Percentiles rank a stretch among this genome's conserved stretches.
Evolutionary conservation across 345 rosid species (phyloP).

Genomic region (Linum usitatissimum): DNA sequence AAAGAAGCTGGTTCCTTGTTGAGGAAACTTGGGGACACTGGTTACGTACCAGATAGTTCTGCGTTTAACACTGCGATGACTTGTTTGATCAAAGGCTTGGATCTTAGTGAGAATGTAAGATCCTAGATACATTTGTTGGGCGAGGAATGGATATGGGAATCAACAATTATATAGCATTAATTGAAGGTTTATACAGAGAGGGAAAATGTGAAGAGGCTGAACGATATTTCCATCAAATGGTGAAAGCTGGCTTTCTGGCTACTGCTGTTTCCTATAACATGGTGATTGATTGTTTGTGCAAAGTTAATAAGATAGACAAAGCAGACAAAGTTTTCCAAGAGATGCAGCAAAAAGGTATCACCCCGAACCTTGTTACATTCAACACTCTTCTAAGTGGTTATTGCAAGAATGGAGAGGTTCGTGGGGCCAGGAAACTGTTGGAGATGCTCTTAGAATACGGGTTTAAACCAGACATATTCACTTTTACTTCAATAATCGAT

Average conservation of each 20-base stretch:
- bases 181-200: conserved; percentile 46
- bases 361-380: conserved; percentile 70
- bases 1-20: conserved; percentile 52
- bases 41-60: conserved; percentile 46
- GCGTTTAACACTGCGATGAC: conserved; percentile 45
- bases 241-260: conserved; percentile 33
- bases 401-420: conserved; percentile 38
- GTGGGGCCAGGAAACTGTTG: conserved; percentile 32
- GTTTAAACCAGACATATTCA: conserved; percentile 59
- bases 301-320: conserved; percentile 36
- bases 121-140: conserved; percentile 38
- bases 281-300: conserved; percentile 73
- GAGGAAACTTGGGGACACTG: conserved; percentile 35
- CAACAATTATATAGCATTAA: conserved; percentile 38
- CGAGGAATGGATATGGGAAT: conserved; percentile 61
- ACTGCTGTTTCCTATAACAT: conserved; percentile 55
- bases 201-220: conserved; percentile 43
- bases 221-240: conserved; percentile 38
- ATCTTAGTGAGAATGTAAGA: conserved; percentile 42
- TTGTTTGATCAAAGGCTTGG: conserved; percentile 52
- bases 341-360: conserved; percentile 42
- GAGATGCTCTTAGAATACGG: conserved; percentile 47
- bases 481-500: conserved; percentile 65
- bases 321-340: conserved; percentile 35
- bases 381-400: conserved; percentile 62